Evolutionary conservation across 495 filamentous ascomycete species (phyloP).

Genomic region (Annulohypoxylon moriforme): DNA sequence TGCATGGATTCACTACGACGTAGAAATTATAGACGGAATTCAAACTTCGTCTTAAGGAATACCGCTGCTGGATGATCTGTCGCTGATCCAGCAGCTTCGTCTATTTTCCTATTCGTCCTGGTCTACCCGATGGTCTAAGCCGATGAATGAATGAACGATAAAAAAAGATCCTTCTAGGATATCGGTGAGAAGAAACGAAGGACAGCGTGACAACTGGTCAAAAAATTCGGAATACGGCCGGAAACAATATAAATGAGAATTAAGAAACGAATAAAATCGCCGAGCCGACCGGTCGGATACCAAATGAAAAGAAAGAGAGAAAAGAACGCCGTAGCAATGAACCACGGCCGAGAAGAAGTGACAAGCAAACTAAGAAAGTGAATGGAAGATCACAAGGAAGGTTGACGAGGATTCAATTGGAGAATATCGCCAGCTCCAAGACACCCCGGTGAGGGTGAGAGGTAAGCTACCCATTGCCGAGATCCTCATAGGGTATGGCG

Average conservation of each 20-base stretch:
- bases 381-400: constrained; percentile 34
- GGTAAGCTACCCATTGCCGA: constrained; percentile 28
- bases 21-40: background rate
- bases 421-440: constrained; percentile 28
- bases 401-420: constrained; percentile 37
- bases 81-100: constrained; percentile 20
- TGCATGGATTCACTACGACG: constrained; percentile 46
- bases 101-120: background rate
- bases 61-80: constrained; percentile 16
- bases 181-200: constrained; percentile 27
- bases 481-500: constrained; percentile 33
- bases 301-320: constrained; percentile 22
- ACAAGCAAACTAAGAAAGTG: constrained; percentile 33
- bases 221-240: constrained; percentile 19
- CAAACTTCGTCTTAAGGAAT: background rate
- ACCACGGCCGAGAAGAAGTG: constrained; percentile 24
- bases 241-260: constrained; percentile 19
- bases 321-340: constrained; percentile 27
- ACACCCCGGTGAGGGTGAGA: constrained; percentile 15
- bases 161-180: constrained; percentile 39
- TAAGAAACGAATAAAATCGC: constrained; percentile 14
- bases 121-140: background rate
- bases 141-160: constrained; percentile 2
- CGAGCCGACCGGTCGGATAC: constrained; percentile 36
- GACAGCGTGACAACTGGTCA: constrained; percentile 12